Percentiles rank a stretch among this genome's conserved stretches.
Evolutionary conservation across 208 protist species (phyloP).

Genomic region (Angomonas deanei): DNA sequence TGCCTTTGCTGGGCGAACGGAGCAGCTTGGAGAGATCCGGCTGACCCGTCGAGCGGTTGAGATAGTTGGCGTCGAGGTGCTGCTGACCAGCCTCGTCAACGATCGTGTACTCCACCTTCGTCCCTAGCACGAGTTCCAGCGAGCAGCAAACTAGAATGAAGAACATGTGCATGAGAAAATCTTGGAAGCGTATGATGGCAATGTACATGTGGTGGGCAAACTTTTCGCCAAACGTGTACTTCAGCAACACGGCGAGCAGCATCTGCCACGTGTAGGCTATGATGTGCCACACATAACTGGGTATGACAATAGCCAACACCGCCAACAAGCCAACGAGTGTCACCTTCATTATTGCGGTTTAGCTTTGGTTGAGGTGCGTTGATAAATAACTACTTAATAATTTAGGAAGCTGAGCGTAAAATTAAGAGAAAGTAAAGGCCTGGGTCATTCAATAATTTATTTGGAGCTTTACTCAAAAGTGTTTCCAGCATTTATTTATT

Average conservation of each 20-base stretch:
- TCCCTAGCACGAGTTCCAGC: slow-evolving; percentile 49
- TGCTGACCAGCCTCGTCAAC: slow-evolving; percentile 39
- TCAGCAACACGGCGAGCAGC: slow-evolving; percentile 16
- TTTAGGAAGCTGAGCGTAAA: neutral
- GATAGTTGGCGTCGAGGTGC: slow-evolving; percentile 26
- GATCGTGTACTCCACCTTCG: slow-evolving; percentile 58
- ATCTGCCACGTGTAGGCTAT: slow-evolving; percentile 15
- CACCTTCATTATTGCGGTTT: slow-evolving; percentile 27
- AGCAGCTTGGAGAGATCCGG: slow-evolving; percentile 18
- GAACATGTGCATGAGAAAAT: slow-evolving; percentile 35
- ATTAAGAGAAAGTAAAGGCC: slow-evolving; percentile 7
- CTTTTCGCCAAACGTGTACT: slow-evolving; percentile 25
- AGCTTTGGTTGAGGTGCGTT: neutral
- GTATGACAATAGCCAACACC: slow-evolving; percentile 12
- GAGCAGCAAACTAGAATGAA: slow-evolving; percentile 30
- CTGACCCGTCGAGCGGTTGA: neutral
- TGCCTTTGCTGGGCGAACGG: slow-evolving; percentile 34
- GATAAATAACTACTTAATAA: neutral
- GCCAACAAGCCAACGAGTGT: slow-evolving; percentile 27
- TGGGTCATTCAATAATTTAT: neutral
- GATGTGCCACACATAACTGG: slow-evolving; percentile 14
- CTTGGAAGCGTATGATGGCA: slow-evolving; percentile 19
- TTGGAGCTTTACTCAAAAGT: no score
- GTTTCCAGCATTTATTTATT: no score
- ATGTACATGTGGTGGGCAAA: slow-evolving; percentile 10